Conservation (phyloP, 2,329 filamentous ascomycete genomes). For the Gnomoniopsis sp. region DNA sequence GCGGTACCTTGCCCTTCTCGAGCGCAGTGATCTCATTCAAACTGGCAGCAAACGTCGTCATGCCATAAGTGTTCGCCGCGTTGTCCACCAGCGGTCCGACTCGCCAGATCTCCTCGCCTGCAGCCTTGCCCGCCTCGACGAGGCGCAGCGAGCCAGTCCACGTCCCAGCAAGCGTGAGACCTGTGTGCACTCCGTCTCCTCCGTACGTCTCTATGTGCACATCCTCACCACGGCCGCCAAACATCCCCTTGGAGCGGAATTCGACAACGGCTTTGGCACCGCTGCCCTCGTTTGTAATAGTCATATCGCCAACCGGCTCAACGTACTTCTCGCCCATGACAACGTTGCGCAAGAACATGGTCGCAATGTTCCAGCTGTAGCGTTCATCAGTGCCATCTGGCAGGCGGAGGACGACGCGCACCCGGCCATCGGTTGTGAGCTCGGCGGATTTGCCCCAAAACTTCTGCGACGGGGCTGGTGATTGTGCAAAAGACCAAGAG, state of each 20-base stretch:
- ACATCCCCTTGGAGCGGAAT: slow-evolving; percentile 96
- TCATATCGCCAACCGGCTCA: slow-evolving; percentile 84
- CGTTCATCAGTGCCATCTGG: slow-evolving; percentile 68
- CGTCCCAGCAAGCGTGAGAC: slow-evolving; percentile 70
- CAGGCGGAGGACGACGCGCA: slow-evolving; percentile 69
- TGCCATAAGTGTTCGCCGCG: slow-evolving; percentile 75
- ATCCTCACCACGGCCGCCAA: slow-evolving; percentile 90
- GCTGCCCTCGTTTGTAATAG: slow-evolving; percentile 76
- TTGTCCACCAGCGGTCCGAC: slow-evolving; percentile 76
- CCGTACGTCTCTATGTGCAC: slow-evolving; percentile 73
- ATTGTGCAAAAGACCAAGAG: slow-evolving; percentile 83
- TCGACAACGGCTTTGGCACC: slow-evolving; percentile 82
- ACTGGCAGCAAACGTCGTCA: slow-evolving; percentile 79
- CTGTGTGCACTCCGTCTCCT: slow-evolving; percentile 60
- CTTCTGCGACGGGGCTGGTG: slow-evolving; percentile 85
- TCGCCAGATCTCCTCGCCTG: slow-evolving; percentile 71
- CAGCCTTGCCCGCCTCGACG: slow-evolving; percentile 53
- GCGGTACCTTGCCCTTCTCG: slow-evolving; percentile 70
- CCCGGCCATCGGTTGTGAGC: slow-evolving; percentile 86
- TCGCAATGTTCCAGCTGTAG: slow-evolving; percentile 86
- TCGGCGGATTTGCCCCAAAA: slow-evolving; percentile 99
- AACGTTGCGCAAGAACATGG: slow-evolving; percentile 89
- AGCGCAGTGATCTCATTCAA: slow-evolving; percentile 85
- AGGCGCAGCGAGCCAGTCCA: slow-evolving; percentile 70
- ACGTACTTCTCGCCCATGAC: slow-evolving; percentile 98